Evolutionary conservation across 2,329 filamentous ascomycete species (phyloP).

Genomic region (Sclerotinia sclerotiorum): DNA sequence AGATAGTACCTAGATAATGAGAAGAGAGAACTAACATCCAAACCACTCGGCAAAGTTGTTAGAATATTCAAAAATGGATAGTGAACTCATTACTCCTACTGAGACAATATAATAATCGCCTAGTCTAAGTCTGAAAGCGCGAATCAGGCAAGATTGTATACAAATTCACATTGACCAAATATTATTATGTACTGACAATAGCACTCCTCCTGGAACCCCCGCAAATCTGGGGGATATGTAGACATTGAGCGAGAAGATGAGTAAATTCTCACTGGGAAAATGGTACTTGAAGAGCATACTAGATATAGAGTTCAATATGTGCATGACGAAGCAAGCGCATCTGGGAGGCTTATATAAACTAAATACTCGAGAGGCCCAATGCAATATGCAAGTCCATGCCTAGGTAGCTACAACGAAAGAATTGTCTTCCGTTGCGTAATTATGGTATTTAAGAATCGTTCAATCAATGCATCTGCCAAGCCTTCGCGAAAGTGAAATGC

Average conservation of each 20-base stretch:
- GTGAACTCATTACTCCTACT: not conserved
- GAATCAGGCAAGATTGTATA: not conserved
- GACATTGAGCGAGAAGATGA: not conserved
- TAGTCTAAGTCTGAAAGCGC: not conserved
- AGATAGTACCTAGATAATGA: not conserved
- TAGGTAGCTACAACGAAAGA: not conserved
- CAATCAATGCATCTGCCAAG: not conserved
- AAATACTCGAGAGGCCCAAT: not conserved
- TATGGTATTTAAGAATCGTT: constrained; percentile 10
- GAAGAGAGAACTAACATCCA: not conserved
- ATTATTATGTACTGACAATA: not conserved
- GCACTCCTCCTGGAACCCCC: too few species aligned
- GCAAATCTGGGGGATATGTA: too few species aligned
- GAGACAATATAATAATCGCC: not conserved
- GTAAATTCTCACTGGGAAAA: not conserved
- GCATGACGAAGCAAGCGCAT: not conserved
- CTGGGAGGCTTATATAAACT: not conserved
- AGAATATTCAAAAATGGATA: not conserved
- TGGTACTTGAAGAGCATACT: not conserved
- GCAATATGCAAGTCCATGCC: not conserved
- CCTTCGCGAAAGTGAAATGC: not conserved
- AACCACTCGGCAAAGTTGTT: not conserved
- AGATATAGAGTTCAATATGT: not conserved
- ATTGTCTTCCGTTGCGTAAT: not conserved
- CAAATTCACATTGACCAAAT: not conserved